Conservation (phyloP, 2,329 filamentous ascomycete genomes). For the Calonectria pseudoturangicola region DNA sequence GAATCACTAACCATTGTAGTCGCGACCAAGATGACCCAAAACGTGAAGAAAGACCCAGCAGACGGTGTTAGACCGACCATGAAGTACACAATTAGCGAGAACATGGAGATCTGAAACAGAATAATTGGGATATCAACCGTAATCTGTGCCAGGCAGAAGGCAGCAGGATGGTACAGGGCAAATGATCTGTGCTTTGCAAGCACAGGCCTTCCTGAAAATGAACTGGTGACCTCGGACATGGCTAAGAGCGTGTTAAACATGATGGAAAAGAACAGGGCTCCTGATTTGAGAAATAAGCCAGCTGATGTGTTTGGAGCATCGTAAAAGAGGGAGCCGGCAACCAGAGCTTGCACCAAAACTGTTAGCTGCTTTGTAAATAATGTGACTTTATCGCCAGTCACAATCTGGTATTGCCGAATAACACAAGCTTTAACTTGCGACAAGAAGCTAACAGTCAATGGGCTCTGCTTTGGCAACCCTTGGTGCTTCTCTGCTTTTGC, state of each 20-base stretch:
- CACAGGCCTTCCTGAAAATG: conserved; percentile 81
- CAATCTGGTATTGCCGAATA: conserved; percentile 85
- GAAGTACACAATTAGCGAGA: conserved; percentile 84
- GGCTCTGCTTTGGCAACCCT: conserved; percentile 79
- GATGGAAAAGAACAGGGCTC: conserved; percentile 69
- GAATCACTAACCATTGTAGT: no score
- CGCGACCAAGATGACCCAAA: conserved; percentile 71
- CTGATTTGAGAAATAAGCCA: conserved; percentile 76
- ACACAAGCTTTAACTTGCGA: conserved; percentile 82
- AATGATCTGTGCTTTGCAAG: conserved; percentile 67
- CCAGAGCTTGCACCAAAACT: conserved; percentile 82
- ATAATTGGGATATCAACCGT: conserved; percentile 76
- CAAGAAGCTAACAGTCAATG: conserved; percentile 84
- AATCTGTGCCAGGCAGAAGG: conserved; percentile 73
- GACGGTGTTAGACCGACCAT: conserved; percentile 81
- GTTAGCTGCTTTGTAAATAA: conserved; percentile 88
- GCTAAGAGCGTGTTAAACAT: conserved; percentile 77
- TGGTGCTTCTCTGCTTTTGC: conserved; percentile 73
- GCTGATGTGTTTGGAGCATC: conserved; percentile 67
- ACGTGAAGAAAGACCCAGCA: conserved; percentile 80
- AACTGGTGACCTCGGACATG: conserved; percentile 80
- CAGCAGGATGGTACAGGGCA: conserved; percentile 71
- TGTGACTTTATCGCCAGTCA: conserved; percentile 83
- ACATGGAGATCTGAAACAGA: conserved; percentile 77
- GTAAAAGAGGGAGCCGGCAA: conserved; percentile 89